Conservation (phyloP, 2,329 filamentous ascomycete species). For the Talaromyces atroroseus region DNA sequence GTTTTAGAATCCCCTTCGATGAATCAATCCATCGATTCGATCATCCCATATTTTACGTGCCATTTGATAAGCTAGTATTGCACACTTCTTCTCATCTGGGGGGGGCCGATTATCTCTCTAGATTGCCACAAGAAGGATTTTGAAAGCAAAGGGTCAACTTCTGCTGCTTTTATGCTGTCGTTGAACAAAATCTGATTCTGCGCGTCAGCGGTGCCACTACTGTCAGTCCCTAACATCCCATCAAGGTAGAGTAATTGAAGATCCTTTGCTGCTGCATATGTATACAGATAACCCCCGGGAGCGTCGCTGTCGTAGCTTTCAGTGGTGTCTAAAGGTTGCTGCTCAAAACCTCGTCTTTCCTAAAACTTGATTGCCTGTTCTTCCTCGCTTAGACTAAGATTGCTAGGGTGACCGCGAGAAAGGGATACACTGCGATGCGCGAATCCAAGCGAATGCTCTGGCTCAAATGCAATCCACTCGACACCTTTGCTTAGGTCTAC, state of each 20-base stretch:
- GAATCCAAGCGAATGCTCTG: slow-evolving; percentile 66
- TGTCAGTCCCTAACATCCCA: slow-evolving; percentile 62
- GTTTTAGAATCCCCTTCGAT: slow-evolving; percentile 67
- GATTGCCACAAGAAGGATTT: background rate
- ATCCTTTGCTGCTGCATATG: slow-evolving; percentile 53
- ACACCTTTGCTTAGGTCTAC: slow-evolving; percentile 46
- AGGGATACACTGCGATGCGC: slow-evolving; percentile 29
- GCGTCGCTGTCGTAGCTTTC: too few relatives aligned
- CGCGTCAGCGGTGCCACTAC: slow-evolving; percentile 52
- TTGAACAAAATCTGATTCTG: slow-evolving; percentile 57
- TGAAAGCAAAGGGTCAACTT: background rate
- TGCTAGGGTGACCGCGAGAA: too few relatives aligned
- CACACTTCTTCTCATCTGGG: slow-evolving; percentile 50
- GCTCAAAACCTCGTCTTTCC: too few relatives aligned
- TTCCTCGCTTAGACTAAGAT: too few relatives aligned
- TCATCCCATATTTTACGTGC: slow-evolving; percentile 43
- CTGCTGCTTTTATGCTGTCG: slow-evolving; percentile 7
- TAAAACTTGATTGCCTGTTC: too few relatives aligned
- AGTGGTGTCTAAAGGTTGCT: too few relatives aligned
- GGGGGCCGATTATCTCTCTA: slow-evolving; percentile 14
- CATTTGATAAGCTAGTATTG: slow-evolving; percentile 51
- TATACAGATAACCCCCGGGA: slow-evolving; percentile 55
- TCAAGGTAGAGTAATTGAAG: slow-evolving; percentile 63
- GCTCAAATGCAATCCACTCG: slow-evolving; percentile 73
- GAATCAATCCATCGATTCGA: slow-evolving; percentile 55